These are phyloP conservation scores for Voacanga thouarsii DNA, from an alignment of 257 asterid genomes.

Conservation along the genomic window DNA sequence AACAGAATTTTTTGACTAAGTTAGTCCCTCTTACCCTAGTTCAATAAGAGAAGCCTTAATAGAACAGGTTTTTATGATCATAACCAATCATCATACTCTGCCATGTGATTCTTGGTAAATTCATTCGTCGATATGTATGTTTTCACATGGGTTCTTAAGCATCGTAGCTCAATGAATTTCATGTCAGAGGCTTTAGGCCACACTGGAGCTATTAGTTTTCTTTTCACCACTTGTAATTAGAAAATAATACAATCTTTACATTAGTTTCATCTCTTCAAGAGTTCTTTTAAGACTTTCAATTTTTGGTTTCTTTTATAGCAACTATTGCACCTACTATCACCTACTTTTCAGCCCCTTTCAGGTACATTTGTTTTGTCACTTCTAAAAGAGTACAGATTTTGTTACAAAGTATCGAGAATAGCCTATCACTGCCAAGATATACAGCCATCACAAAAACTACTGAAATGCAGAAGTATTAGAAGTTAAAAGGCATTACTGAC, in stretches of 20 bases:
- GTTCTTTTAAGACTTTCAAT: neutral
- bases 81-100: neutral
- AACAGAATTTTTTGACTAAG: neutral
- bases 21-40: neutral
- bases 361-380: constrained; percentile 1
- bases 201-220: neutral
- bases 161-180: neutral
- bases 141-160: neutral
- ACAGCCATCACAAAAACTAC: neutral
- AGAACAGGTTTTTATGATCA: neutral
- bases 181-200: neutral
- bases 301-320: neutral
- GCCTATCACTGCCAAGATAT: neutral
- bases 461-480: neutral
- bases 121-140: neutral
- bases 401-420: neutral
- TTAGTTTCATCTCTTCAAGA: neutral
- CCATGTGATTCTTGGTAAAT: neutral
- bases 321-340: neutral
- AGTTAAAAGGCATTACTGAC: neutral
- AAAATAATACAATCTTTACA: neutral
- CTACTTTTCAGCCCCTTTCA: neutral
- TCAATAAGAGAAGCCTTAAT: neutral
- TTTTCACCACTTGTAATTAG: neutral
- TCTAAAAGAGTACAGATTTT: neutral